These are phyloP conservation scores for Mrakia hoshinonis DNA, from an alignment of 768 basidiomycete genomes.

Conservation along the genomic window DNA sequence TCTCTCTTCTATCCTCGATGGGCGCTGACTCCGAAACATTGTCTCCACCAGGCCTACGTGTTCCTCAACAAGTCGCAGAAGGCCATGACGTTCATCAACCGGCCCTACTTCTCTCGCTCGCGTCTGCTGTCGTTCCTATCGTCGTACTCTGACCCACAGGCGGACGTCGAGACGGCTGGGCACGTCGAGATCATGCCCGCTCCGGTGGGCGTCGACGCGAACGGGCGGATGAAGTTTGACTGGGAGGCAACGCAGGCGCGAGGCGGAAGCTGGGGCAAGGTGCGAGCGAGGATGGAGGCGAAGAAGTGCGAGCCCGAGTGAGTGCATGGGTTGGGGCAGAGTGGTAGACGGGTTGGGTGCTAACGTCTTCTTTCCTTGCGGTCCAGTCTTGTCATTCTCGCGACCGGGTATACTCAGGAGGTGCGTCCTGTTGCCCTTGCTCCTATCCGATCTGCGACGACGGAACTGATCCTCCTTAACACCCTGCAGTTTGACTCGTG, in stretches of 20 bases:
- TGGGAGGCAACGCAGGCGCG: constrained; percentile 36
- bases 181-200: constrained; percentile 53
- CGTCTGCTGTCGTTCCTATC: constrained; percentile 47
- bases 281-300: constrained; percentile 42
- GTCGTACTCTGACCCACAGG: constrained; percentile 54
- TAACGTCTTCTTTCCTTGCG: neutral
- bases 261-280: constrained; percentile 39
- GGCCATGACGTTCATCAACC: constrained; percentile 50
- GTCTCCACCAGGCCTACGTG: constrained; percentile 46
- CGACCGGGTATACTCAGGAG: constrained; percentile 46
- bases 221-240: constrained; percentile 49
- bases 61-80: constrained; percentile 57
- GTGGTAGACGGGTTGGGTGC: neutral
- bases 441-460: constrained; percentile 26
- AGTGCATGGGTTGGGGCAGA: neutral
- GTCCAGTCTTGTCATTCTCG: constrained; percentile 43
- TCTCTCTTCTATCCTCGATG: neutral
- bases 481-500: constrained; percentile 34
- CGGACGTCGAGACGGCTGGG: constrained; percentile 43
- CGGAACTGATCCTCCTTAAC: constrained; percentile 44
- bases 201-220: constrained; percentile 45
- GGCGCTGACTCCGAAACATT: neutral
- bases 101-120: constrained; percentile 49
- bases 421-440: neutral
- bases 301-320: constrained; percentile 46